These are phyloP conservation scores for Aegilops umbellulata DNA, from an alignment of 176 grass and related monocot genomes.

Conservation along the genomic window DNA sequence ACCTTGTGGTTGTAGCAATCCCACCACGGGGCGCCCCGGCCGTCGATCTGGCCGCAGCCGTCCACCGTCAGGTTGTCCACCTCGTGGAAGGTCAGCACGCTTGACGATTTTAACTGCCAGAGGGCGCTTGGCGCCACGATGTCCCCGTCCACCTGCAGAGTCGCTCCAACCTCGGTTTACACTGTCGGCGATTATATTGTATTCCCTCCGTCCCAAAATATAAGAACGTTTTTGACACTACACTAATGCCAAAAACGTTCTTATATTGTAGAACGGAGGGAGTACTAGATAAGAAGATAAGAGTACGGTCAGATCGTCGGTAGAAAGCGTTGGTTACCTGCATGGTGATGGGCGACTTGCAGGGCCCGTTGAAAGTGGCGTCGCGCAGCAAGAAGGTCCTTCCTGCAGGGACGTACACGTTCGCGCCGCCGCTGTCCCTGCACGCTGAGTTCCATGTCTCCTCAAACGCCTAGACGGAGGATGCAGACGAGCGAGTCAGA, in stretches of 20 bases:
- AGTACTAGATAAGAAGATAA: too few species aligned
- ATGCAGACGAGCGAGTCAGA: neutral
- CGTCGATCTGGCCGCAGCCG: constrained; percentile 58
- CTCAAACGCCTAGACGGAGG: constrained; percentile 39
- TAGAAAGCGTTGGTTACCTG: constrained; percentile 30
- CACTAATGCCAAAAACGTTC: too few species aligned
- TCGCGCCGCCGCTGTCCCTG: neutral
- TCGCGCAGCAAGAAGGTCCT: constrained; percentile 39
- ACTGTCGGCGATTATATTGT: neutral
- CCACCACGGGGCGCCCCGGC: constrained; percentile 72
- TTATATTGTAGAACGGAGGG: too few species aligned
- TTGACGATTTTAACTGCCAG: constrained; percentile 39
- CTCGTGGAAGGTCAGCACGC: constrained; percentile 39
- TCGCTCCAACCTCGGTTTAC: neutral
- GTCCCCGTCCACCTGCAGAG: constrained; percentile 49
- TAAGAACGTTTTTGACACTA: too few species aligned
- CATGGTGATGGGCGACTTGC: constrained; percentile 36
- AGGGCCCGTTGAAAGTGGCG: constrained; percentile 38
- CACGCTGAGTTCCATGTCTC: constrained; percentile 52
- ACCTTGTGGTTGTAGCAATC: constrained; percentile 42
- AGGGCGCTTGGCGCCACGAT: constrained; percentile 46
- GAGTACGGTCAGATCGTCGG: neutral
- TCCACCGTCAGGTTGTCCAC: constrained; percentile 36
- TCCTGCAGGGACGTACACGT: constrained; percentile 37
- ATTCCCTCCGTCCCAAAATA: too few species aligned